These are phyloP conservation scores for Helianthus tuberosus DNA, from an alignment of 129 eudicot genomes.

Conservation along the genomic window DNA sequence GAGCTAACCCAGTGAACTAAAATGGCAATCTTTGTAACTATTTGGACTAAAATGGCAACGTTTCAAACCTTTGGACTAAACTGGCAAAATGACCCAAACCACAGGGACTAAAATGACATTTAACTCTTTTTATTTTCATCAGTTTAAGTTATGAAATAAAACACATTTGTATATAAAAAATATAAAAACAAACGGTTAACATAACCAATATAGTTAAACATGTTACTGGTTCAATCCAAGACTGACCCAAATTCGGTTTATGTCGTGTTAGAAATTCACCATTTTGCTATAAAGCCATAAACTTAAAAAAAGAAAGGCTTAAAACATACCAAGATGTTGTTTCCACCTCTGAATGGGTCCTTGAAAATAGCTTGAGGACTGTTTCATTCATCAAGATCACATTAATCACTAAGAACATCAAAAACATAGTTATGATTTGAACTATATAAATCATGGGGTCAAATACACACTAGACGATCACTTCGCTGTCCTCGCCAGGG, in stretches of 20 bases:
- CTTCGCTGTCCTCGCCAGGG: constrained; percentile 96
- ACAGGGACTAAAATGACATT: too few relatives aligned
- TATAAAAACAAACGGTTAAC: too few relatives aligned
- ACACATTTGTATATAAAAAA: too few relatives aligned
- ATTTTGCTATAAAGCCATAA: neutral
- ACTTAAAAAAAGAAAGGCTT: neutral
- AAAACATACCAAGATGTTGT: constrained; percentile 71
- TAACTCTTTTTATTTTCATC: too few relatives aligned
- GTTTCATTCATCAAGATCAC: constrained; percentile 31
- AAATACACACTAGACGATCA: constrained; percentile 69
- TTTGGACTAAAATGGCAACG: too few relatives aligned
- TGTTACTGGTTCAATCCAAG: neutral
- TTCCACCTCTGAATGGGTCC: constrained; percentile 96
- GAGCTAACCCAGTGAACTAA: too few relatives aligned
- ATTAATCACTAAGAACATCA: neutral
- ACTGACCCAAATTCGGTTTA: neutral
- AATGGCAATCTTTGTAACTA: too few relatives aligned
- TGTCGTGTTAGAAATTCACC: neutral
- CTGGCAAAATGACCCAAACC: too few relatives aligned
- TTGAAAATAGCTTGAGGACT: constrained; percentile 96
- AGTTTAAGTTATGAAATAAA: too few relatives aligned
- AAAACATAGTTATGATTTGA: neutral
- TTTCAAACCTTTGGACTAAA: too few relatives aligned
- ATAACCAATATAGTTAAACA: neutral
- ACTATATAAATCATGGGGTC: neutral